Evolutionary conservation across 306 rosid genomes (phyloP).

Genomic region (Fragaria vesca): DNA sequence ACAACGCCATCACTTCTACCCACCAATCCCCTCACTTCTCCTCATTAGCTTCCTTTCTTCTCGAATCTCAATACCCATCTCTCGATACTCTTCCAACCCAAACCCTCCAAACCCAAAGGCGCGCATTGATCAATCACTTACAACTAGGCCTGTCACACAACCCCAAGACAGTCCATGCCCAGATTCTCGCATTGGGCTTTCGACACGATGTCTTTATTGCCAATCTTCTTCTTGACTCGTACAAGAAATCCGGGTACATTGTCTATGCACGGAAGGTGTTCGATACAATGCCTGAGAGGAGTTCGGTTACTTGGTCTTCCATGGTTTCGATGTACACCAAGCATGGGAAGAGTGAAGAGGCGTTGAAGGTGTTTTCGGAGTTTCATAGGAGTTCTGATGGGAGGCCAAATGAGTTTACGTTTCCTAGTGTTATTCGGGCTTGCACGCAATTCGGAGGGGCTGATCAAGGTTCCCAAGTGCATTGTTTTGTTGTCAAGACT

Average conservation of each 20-base stretch:
- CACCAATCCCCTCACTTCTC: slow-evolving; percentile 24
- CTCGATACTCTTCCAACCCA: slow-evolving; percentile 14
- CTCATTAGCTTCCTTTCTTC: slow-evolving; percentile 24
- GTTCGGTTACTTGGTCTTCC: slow-evolving; percentile 72
- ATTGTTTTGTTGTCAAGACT: slow-evolving; percentile 55
- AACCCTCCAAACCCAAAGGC: slow-evolving; percentile 40
- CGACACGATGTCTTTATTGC: slow-evolving; percentile 57
- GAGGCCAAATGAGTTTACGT: slow-evolving; percentile 62
- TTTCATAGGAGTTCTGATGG: slow-evolving; percentile 47
- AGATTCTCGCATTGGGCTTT: slow-evolving; percentile 54
- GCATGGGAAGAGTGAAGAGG: slow-evolving; percentile 44
- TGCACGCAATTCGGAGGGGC: slow-evolving; percentile 55
- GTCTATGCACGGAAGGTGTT: slow-evolving; percentile 59
- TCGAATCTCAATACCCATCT: slow-evolving; percentile 26
- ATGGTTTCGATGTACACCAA: slow-evolving; percentile 75
- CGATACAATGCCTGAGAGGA: slow-evolving; percentile 62
- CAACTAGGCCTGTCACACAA: slow-evolving; percentile 32
- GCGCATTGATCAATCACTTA: slow-evolving; percentile 50
- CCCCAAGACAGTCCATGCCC: slow-evolving; percentile 55
- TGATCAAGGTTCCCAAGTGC: slow-evolving; percentile 55
- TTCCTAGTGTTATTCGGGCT: slow-evolving; percentile 65
- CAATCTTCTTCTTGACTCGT: slow-evolving; percentile 51
- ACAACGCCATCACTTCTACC: slow-evolving; percentile 11
- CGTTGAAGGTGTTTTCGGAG: slow-evolving; percentile 47
- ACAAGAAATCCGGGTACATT: slow-evolving; percentile 34